Evolutionary conservation across 371 early-diverging fungal genomes (phyloP).

Genomic region (Mucor indicus): DNA sequence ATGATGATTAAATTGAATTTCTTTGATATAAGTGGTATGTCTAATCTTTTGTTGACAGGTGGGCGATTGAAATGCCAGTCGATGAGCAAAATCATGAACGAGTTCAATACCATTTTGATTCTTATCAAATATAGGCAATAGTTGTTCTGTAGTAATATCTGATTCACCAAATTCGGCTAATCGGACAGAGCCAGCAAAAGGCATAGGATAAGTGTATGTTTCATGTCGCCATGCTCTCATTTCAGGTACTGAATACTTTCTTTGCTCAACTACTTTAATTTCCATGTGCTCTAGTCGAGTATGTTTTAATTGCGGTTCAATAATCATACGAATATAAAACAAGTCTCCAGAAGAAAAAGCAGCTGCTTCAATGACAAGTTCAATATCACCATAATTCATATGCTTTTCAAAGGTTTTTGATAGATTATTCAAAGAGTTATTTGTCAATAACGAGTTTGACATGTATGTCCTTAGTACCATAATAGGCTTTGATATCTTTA

Average conservation of each 20-base stretch:
- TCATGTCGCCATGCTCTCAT: constrained; percentile 34
- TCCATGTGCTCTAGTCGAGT: constrained; percentile 33
- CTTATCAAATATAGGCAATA: constrained; percentile 26
- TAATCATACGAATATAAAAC: constrained; percentile 31
- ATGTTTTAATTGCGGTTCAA: constrained; percentile 39
- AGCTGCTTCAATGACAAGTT: constrained; percentile 38
- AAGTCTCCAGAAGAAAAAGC: constrained; percentile 43
- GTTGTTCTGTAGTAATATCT: constrained; percentile 15
- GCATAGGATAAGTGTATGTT: constrained; percentile 15
- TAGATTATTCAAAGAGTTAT: constrained; percentile 34
- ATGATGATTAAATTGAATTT: constrained; percentile 33
- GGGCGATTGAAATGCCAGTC: constrained; percentile 37
- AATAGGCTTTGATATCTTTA: constrained; percentile 27
- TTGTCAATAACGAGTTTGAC: constrained; percentile 39
- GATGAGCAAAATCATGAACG: constrained; percentile 33
- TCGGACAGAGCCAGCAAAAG: constrained; percentile 28
- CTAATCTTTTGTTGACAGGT: constrained; percentile 37
- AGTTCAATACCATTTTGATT: constrained; percentile 21
- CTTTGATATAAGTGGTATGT: constrained; percentile 31
- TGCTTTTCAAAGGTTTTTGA: constrained; percentile 41
- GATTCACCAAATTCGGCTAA: constrained; percentile 23
- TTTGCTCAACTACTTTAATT: constrained; percentile 24
- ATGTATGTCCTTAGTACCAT: constrained; percentile 37
- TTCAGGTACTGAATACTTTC: constrained; percentile 30
- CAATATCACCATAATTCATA: constrained; percentile 28